Percentiles rank a stretch among this genome's conserved stretches.
Evolutionary conservation across 2,329 filamentous ascomycete genomes (phyloP).

Genomic region (Nectriaceae sp.): DNA sequence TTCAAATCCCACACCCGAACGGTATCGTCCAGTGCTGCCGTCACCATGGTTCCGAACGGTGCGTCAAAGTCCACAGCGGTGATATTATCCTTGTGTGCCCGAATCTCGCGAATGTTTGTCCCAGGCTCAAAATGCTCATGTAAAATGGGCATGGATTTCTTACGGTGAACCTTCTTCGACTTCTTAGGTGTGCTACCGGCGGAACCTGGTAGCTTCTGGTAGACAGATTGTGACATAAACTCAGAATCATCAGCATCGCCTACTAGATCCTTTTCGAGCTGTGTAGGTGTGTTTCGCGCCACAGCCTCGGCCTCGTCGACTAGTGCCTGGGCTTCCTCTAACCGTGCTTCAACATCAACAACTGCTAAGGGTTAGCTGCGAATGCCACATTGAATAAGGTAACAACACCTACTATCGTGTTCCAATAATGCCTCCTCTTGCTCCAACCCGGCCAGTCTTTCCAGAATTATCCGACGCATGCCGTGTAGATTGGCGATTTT

Average conservation of each 20-base stretch:
- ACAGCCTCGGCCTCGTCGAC: constrained; percentile 60
- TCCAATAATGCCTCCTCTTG: constrained; percentile 89
- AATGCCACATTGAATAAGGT: neutral
- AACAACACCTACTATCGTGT: constrained; percentile 69
- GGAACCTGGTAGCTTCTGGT: constrained; percentile 79
- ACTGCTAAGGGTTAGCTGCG: constrained; percentile 48
- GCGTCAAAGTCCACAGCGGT: constrained; percentile 94
- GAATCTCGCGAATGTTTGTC: constrained; percentile 82
- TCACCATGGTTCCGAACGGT: constrained; percentile 95
- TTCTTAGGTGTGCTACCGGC: constrained; percentile 50
- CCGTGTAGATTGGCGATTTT: constrained; percentile 92
- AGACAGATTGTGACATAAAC: constrained; percentile 98
- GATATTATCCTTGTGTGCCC: constrained; percentile 84
- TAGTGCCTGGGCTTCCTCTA: constrained; percentile 63
- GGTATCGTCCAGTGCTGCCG: constrained; percentile 88
- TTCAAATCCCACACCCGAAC: constrained; percentile 97
- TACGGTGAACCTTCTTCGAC: constrained; percentile 58
- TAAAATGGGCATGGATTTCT: constrained; percentile 89
- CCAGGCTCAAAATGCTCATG: constrained; percentile 95
- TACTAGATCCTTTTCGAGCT: constrained; percentile 55
- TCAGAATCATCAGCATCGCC: constrained; percentile 52
- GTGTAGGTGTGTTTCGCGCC: constrained; percentile 52
- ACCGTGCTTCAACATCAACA: constrained; percentile 60
- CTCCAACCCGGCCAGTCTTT: constrained; percentile 82
- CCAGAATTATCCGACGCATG: constrained; percentile 90